Evolutionary conservation across 2,329 filamentous ascomycete species (phyloP).

Genomic region (Aspergillus quadrilineatus): DNA sequence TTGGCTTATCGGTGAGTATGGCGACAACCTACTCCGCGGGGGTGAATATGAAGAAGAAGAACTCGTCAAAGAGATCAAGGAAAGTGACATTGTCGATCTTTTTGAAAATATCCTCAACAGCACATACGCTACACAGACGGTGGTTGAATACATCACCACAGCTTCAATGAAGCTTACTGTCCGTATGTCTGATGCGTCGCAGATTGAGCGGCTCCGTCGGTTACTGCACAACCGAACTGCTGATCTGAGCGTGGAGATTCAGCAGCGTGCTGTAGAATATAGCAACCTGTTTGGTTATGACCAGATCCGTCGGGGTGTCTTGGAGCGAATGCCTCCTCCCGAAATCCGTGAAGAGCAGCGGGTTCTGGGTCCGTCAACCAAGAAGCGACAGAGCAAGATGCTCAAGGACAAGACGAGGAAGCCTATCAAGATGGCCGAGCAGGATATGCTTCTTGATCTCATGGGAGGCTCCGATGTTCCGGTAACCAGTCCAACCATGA

Average conservation of each 20-base stretch:
- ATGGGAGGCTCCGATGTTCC: constrained; percentile 80
- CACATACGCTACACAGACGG: constrained; percentile 85
- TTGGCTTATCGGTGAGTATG: constrained; percentile 98
- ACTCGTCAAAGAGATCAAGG: constrained; percentile 75
- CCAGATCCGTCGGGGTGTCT: constrained; percentile 78
- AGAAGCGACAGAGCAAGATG: constrained; percentile 62
- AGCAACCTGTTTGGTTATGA: constrained; percentile 91
- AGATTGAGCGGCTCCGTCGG: constrained; percentile 79
- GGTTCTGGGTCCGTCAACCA: constrained; percentile 77
- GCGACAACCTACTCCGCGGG: constrained; percentile 81
- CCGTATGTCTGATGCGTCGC: constrained; percentile 75
- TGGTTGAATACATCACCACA: constrained; percentile 94
- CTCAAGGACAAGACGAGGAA: constrained; percentile 72
- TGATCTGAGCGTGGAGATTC: constrained; percentile 90
- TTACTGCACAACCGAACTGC: constrained; percentile 76
- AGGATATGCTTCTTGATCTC: constrained; percentile 86
- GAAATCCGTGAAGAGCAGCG: constrained; percentile 95
- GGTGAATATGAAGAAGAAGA: constrained; percentile 95
- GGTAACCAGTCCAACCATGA: constrained; percentile 54
- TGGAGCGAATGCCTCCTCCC: constrained; percentile 96
- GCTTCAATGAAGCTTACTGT: constrained; percentile 94
- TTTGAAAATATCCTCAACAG: constrained; percentile 90
- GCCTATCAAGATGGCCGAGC: constrained; percentile 78
- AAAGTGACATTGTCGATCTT: constrained; percentile 89
- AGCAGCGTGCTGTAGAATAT: constrained; percentile 94